Evolutionary conservation across 352 stramenopile species (phyloP).

Genomic region (Globisporangium cederbergense): DNA sequence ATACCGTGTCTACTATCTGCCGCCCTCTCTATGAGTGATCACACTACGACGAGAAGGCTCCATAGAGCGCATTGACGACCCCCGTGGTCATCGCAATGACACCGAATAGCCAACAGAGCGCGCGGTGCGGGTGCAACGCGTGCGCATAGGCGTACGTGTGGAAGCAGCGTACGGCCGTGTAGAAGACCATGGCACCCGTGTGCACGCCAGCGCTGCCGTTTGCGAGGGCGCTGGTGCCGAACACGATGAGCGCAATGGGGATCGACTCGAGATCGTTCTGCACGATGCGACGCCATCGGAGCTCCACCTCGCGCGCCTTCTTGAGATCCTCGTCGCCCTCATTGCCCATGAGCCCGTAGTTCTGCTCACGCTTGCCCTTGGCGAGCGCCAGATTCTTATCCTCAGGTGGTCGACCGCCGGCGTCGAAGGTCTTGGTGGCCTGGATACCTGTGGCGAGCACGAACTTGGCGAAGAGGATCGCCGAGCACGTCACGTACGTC

Average conservation of each 20-base stretch:
- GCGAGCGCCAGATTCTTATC: slow-evolving; percentile 11
- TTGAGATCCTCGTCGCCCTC: slow-evolving; percentile 21
- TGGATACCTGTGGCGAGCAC: slow-evolving; percentile 26
- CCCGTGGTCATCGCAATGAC: slow-evolving; percentile 27
- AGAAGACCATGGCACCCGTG: slow-evolving; percentile 9
- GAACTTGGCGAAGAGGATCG: slow-evolving; percentile 70
- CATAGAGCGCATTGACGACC: slow-evolving; percentile 26
- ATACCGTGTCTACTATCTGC: too few relatives aligned
- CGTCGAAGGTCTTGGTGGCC: slow-evolving; percentile 15
- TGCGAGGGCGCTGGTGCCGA: background rate
- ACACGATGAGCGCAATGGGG: slow-evolving; percentile 26
- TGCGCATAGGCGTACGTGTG: slow-evolving; percentile 49
- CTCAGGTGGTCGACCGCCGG: slow-evolving; percentile 14
- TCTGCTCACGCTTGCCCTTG: slow-evolving; percentile 11
- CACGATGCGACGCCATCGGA: slow-evolving; percentile 43
- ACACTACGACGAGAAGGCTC: slow-evolving; percentile 2
- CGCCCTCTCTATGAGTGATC: too few relatives aligned
- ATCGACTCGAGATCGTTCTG: slow-evolving; percentile 49
- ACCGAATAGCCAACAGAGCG: slow-evolving; percentile 30
- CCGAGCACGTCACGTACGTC: slow-evolving; percentile 47
- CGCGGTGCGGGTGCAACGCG: slow-evolving; percentile 37
- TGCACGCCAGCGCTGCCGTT: background rate
- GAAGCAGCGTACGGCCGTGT: slow-evolving; percentile 35
- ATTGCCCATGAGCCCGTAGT: background rate
- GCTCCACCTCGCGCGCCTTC: slow-evolving; percentile 26